These are phyloP conservation scores for Trichoderma lentiforme DNA, from an alignment of 2,329 filamentous ascomycete species.

Conservation along the genomic window DNA sequence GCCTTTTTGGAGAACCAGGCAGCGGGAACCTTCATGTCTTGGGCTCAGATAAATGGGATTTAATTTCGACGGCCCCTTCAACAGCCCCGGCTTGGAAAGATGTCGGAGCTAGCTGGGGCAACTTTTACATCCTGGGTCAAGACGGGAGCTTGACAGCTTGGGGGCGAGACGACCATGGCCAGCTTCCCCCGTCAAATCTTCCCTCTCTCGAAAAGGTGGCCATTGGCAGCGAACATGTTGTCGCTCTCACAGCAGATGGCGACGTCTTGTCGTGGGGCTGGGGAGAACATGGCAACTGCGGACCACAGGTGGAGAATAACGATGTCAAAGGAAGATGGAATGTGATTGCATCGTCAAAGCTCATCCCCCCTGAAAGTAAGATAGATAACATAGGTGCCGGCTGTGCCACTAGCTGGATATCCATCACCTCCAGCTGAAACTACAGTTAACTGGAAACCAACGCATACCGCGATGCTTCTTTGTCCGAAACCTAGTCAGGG, in stretches of 20 bases:
- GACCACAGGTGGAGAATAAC: constrained; percentile 59
- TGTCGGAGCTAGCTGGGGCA: constrained; percentile 78
- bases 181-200: constrained; percentile 64
- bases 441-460: not conserved
- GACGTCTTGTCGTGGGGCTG: constrained; percentile 86
- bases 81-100: constrained; percentile 59
- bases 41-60: constrained; percentile 71
- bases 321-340: constrained; percentile 70
- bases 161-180: constrained; percentile 83
- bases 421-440: constrained; percentile 34
- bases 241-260: constrained; percentile 64
- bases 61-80: constrained; percentile 56
- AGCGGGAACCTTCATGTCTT: constrained; percentile 63
- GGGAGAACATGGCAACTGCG: constrained; percentile 98
- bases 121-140: constrained; percentile 65
- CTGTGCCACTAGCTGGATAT: constrained; percentile 85
- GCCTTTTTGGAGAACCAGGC: constrained; percentile 56
- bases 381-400: constrained; percentile 72
- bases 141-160: constrained; percentile 65
- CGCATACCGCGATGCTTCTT: not conserved
- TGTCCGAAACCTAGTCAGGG: constrained; percentile 30
- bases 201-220: constrained; percentile 62
- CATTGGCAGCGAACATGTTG: constrained; percentile 84
- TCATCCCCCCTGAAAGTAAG: constrained; percentile 47
- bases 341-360: constrained; percentile 57